Evolutionary conservation across 1,284 basidiomycete species (phyloP), one percentile per base, ranked within the genome.

Genomic region (Pisolithus thermaeus): DNA sequence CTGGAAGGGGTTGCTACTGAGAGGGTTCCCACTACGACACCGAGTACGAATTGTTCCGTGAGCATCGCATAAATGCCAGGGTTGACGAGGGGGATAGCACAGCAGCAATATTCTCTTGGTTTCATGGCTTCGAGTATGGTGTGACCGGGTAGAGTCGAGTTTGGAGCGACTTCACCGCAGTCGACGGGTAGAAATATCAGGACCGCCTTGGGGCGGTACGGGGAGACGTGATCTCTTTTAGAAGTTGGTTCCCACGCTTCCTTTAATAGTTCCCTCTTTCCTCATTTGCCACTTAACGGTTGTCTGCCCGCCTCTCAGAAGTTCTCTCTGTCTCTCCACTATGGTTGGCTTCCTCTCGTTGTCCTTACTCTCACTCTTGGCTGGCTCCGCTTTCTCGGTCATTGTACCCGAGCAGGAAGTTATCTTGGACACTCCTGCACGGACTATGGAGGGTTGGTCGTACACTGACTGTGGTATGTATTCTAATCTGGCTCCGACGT

Each of bases 61-160:
- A 96, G 68, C 38, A 87, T 79, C n/a, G 80, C 68, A 61, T 95
- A 95, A 51, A 95, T 89, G 35, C 93, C 93, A 54, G 83, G 78
- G 70, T 96, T 95, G 56, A 92, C 76, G 48, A 91, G 71, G 4
- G 92, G 92, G 56, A 95, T 86, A 47, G 92, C 92, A 63, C 85
- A 87, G 63, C 86, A 89, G 58, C 87, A 89, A 60, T 89, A 88
- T 36, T 89, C 82, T 73, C 84, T 75, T 43, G 80, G 70, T 67
- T 84, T 87, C 81, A 79, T 80, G 30, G 23, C 28, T 30, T 30
- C 25, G 25, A 27, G 25, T 27, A 7, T 35, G 37, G 37, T 39
- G 18, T 39, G 38, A 20, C 7, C 20, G n/a, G 37, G 18, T 7
- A 20, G 18, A 20, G 18, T 20, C 18, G 18, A 20, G 38, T 22